A percentile compares a stretch with the other conserved stretches of the same genome.
These are phyloP conservation scores for Amanita polypyramis DNA, from an alignment of 768 basidiomycete genomes.

Conservation along the genomic window DNA sequence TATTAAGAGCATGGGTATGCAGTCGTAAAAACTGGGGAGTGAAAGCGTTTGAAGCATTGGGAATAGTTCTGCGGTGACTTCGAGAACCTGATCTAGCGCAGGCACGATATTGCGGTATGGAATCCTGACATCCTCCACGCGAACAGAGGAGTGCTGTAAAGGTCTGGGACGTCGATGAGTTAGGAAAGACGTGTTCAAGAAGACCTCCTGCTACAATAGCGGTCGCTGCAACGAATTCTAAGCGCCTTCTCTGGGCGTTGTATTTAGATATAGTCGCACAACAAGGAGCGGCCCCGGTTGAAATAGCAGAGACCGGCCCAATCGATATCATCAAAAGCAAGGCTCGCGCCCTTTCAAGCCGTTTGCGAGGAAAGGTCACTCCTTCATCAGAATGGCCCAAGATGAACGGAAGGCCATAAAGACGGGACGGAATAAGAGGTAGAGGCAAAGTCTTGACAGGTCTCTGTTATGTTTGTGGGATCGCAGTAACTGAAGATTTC, in stretches of 20 bases:
- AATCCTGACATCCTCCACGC: not conserved
- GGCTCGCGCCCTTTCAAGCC: not conserved
- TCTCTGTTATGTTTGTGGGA: not conserved
- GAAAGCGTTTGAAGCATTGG: not conserved
- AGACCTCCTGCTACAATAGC: not conserved
- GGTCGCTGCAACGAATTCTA: not conserved
- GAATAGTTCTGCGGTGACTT: not conserved
- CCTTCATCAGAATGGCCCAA: not conserved
- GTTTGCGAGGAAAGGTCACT: not conserved
- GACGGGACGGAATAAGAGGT: not conserved
- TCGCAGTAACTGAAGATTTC: not conserved
- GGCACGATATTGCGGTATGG: not conserved
- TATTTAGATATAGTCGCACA: not conserved
- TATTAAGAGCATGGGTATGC: conserved; percentile 1
- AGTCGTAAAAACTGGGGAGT: not conserved
- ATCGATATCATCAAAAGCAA: not conserved
- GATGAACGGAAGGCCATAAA: not conserved
- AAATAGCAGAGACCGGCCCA: not conserved
- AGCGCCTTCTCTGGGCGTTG: not conserved
- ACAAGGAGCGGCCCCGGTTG: not conserved
- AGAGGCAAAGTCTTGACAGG: not conserved
- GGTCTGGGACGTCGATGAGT: not conserved
- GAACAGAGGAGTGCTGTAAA: not conserved
- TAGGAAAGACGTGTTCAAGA: not conserved
- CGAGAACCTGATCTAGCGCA: not conserved